Conservation (phyloP, 768 basidiomycete species). For the Suillus weaverae region DNA sequence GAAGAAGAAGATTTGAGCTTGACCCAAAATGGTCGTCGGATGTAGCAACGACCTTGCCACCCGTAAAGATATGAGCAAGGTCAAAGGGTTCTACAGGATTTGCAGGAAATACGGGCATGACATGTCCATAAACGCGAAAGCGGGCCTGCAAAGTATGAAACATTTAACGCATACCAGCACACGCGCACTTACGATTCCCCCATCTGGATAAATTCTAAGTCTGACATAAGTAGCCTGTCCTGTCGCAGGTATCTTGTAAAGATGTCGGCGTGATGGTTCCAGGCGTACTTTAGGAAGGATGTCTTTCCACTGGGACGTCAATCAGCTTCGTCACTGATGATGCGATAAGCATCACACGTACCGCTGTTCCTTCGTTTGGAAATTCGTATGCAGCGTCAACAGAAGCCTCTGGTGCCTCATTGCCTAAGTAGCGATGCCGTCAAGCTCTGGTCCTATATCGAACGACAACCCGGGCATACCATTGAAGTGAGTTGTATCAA, state of each 20-base stretch:
- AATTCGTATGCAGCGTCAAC: constrained; percentile 62
- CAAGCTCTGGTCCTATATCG: not conserved
- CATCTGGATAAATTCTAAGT: constrained; percentile 95
- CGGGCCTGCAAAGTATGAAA: constrained; percentile 59
- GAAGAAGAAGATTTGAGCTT: constrained; percentile 87
- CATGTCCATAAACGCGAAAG: constrained; percentile 87
- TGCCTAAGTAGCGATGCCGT: constrained; percentile 46
- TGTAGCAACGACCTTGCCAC: constrained; percentile 78
- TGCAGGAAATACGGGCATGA: constrained; percentile 61
- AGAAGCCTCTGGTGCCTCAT: constrained; percentile 83
- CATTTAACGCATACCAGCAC: not conserved
- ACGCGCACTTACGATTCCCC: constrained; percentile 71
- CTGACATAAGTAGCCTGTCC: constrained; percentile 73
- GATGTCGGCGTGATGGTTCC: constrained; percentile 84
- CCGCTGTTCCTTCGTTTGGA: constrained; percentile 48
- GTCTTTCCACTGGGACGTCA: constrained; percentile 64
- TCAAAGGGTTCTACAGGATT: constrained; percentile 60
- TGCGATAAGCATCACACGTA: constrained; percentile 32
- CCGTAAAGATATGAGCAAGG: constrained; percentile 87
- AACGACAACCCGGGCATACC: constrained; percentile 44
- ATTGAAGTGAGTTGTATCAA: constrained; percentile 92
- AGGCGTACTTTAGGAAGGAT: constrained; percentile 75
- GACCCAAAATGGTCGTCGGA: constrained; percentile 98
- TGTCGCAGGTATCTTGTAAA: constrained; percentile 71
- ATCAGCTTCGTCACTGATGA: not conserved